A percentile compares a stretch with the other conserved stretches of the same genome.
phyloP scores from a whole-genome alignment of 192 early-diverging fungal genomes.

The Coemansia reversa region DNA sequence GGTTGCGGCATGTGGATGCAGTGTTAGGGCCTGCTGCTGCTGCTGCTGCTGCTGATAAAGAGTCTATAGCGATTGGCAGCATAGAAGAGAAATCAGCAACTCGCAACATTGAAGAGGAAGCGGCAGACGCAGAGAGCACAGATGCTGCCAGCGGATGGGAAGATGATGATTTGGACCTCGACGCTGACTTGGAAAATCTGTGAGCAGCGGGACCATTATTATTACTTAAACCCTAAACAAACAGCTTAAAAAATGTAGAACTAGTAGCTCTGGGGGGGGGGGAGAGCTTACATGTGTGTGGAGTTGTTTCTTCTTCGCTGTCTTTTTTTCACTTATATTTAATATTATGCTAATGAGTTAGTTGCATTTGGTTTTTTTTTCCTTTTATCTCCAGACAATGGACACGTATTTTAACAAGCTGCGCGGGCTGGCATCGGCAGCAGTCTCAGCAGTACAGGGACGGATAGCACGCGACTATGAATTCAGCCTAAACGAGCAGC shows the following conservation, averaged over 20 bases:
- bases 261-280: background rate
- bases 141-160: conserved; percentile 19
- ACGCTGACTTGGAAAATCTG: conserved; percentile 26
- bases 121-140: conserved; percentile 5
- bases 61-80: background rate
- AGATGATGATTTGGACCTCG: conserved; percentile 30
- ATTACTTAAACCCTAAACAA: too few species aligned
- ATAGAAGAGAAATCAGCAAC: background rate
- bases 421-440: conserved; percentile 49
- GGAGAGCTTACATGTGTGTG: too few species aligned
- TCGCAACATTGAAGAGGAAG: background rate
- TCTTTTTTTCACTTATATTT: conserved; percentile 1
- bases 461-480: conserved; percentile 48
- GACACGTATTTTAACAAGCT: conserved; percentile 49
- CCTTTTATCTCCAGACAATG: conserved; percentile 20
- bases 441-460: conserved; percentile 42
- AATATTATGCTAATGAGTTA: background rate
- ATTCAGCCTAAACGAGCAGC: conserved; percentile 3
- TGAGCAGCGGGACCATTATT: background rate
- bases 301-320: background rate
- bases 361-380: too few species aligned
- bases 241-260: background rate
- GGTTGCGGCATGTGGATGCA: conserved; percentile 28
- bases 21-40: conserved; percentile 6
- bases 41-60: background rate